These are phyloP conservation scores for Tillandsia fasciculata DNA, from an alignment of 176 grass and related monocot genomes.

Conservation along the genomic window DNA sequence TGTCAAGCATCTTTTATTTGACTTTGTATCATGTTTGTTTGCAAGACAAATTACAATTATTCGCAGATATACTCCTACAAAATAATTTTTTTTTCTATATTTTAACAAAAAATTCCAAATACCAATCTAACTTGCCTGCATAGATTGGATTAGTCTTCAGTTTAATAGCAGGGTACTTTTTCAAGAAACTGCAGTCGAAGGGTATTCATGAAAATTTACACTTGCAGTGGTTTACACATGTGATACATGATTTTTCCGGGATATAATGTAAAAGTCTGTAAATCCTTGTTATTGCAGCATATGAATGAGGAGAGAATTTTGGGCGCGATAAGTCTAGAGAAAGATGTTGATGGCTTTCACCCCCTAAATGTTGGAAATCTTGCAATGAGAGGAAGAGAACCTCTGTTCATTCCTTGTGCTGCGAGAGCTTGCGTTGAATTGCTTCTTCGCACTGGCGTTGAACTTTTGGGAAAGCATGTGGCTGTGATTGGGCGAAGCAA, in stretches of 20 bases:
- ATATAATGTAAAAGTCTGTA: background rate
- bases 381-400: conserved; percentile 56
- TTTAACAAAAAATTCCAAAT: no score
- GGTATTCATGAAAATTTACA: no score
- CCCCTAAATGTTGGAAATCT: conserved; percentile 85
- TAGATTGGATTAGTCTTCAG: no score
- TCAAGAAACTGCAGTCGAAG: no score
- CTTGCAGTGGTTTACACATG: no score
- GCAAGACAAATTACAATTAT: background rate
- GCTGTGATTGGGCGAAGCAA: conserved; percentile 91
- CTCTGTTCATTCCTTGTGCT: conserved; percentile 78
- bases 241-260: no score
- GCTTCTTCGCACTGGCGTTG: conserved; percentile 51
- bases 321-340: conserved; percentile 48
- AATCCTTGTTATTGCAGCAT: conserved; percentile 46
- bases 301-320: conserved; percentile 89
- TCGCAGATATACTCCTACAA: background rate
- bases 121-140: no score
- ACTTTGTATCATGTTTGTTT: background rate
- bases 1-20: background rate
- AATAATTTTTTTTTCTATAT: conserved; percentile 6
- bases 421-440: conserved; percentile 85
- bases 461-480: conserved; percentile 76
- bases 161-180: no score
- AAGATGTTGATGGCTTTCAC: conserved; percentile 97